phyloP scores from a whole-genome alignment of 2,329 filamentous ascomycete genomes.

The Westerdykella aurantiaca region DNA sequence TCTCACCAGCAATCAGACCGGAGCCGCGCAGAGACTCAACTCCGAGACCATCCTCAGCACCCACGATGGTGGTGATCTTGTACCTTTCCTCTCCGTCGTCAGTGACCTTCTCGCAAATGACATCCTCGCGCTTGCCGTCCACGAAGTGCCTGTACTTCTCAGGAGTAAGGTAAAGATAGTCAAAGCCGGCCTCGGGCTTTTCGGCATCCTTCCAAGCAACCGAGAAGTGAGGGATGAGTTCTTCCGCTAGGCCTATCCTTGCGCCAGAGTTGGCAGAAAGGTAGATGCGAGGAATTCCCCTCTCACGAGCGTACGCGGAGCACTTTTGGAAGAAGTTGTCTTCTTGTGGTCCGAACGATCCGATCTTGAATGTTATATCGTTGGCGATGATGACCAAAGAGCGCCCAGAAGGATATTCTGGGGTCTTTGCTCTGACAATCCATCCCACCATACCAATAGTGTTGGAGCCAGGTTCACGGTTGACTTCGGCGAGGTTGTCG shows the following conservation, averaged over 20 bases:
- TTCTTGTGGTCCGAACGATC: slow-evolving; percentile 92
- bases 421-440: slow-evolving; percentile 90
- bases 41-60: slow-evolving; percentile 90
- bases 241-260: slow-evolving; percentile 91
- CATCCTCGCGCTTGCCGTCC: slow-evolving; percentile 65
- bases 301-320: slow-evolving; percentile 87
- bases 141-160: slow-evolving; percentile 83
- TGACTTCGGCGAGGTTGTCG: slow-evolving; percentile 87
- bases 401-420: slow-evolving; percentile 87
- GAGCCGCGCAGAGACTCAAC: slow-evolving; percentile 96
- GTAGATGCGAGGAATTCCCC: slow-evolving; percentile 95
- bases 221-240: slow-evolving; percentile 94
- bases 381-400: slow-evolving; percentile 97
- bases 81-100: slow-evolving; percentile 86
- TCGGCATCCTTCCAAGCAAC: slow-evolving; percentile 87
- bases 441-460: slow-evolving; percentile 97
- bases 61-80: slow-evolving; percentile 90
- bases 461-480: slow-evolving; percentile 92
- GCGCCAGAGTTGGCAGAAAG: slow-evolving; percentile 98
- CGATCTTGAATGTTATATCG: slow-evolving; percentile 99
- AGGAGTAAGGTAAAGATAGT: slow-evolving; percentile 89
- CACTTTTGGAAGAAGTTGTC: slow-evolving; percentile 99
- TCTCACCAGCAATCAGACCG: slow-evolving; percentile 96
- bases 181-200: slow-evolving; percentile 85
- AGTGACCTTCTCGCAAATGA: slow-evolving; percentile 80